Base-by-base conservation (phyloP, 129 eudicot species). In the Flaveria robusta region DNA sequence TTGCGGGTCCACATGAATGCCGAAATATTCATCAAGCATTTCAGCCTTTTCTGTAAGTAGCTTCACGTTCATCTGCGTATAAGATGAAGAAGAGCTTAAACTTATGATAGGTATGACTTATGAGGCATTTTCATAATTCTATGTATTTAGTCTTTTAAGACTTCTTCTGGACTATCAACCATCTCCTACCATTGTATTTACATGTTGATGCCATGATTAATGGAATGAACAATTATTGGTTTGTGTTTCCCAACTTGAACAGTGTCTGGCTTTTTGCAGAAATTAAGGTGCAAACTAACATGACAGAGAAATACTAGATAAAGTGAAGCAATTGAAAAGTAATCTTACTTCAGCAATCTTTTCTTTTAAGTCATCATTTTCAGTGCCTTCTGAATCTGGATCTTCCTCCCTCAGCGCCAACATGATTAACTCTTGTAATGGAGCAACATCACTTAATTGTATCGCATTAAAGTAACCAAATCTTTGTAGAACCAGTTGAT, bases 401-500 rank as follows among this genome's bases (percentile, higher is more conserved):
- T 94, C 96, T 71, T 94, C 99, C 82, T 94, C 99, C 62, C 79
- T 91, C 65, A 94, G 78, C 27, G 97, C 99, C 85, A 94, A 66
- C 75, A 85, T 68, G 37, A 94, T 84, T 67, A 94, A 59, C 47
- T 91, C 97, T 9, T 65, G 78, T 71, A 94, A 70, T 62, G 99
- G 86, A 78, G 88, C 97, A 15, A 96, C 96, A 41, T 91, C 93
- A 64, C 99, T 94, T 79, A 91, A 79, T 75, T 94, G 97, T 84
- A 94, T 94, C 77, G 93, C 96, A 81, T 85, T 94, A 70, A 91
- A 94, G 82, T 94, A 93, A 56, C 96, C 92, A 87, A 94, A 94
- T 39, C 99, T 89, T 69, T 90, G 96, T 54, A 94, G 82, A 65
- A 91, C 97, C 84, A 91, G 90, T 81, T 94, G 99, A 79, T 94